Percentiles rank a stretch among this genome's conserved stretches.
Evolutionary conservation across 306 rosid species (phyloP).

Genomic region (Ammopiptanthus mongolicus): DNA sequence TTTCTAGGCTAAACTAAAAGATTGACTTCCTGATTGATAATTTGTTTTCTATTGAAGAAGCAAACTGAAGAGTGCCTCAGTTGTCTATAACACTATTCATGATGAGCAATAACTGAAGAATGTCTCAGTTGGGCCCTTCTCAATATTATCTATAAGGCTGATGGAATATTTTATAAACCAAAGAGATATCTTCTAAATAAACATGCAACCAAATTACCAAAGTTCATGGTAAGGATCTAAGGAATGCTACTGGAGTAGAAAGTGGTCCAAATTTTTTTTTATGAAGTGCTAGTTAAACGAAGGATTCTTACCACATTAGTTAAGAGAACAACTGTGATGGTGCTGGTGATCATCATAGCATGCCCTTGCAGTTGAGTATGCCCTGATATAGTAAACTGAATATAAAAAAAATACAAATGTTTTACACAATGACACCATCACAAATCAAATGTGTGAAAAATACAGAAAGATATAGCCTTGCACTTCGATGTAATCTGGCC

Average conservation of each 20-base stretch:
- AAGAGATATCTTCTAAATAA: neutral
- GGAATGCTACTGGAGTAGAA: neutral
- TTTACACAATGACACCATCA: neutral
- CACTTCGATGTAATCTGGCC: neutral
- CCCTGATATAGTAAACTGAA: constrained; percentile 54
- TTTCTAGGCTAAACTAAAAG: neutral
- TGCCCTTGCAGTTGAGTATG: constrained; percentile 43
- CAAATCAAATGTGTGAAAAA: neutral
- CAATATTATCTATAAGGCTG: neutral
- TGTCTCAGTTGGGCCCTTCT: neutral
- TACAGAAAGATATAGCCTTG: neutral
- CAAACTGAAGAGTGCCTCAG: neutral
- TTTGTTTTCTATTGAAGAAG: neutral
- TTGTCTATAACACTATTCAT: neutral
- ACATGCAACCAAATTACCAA: neutral
- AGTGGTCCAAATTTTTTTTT: neutral
- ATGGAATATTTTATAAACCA: neutral
- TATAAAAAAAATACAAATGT: neutral
- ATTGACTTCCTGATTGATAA: neutral
- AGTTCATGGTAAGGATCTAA: neutral
- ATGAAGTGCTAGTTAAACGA: neutral
- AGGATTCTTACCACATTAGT: constrained; percentile 48
- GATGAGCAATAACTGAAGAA: neutral
- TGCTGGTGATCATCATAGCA: constrained; percentile 61
- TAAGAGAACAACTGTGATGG: constrained; percentile 54